phyloP scores from a whole-genome alignment of 176 grass and related monocot species.

The Elymus sibiricus region DNA sequence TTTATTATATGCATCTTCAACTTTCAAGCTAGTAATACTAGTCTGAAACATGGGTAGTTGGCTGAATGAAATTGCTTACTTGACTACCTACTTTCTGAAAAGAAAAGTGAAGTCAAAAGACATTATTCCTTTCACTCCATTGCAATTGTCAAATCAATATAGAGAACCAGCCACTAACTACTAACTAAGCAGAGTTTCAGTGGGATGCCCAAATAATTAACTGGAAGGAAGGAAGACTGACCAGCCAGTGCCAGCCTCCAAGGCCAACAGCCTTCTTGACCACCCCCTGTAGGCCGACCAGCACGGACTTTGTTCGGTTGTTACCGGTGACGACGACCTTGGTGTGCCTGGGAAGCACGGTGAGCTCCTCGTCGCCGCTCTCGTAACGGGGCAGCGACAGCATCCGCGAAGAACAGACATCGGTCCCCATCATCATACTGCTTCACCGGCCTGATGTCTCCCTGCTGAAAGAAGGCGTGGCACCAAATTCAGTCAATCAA shows the following conservation, averaged over 20 bases:
- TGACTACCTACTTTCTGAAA: neutral
- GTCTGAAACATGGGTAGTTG: neutral
- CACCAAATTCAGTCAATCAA: conserved; percentile 30
- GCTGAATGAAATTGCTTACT: neutral
- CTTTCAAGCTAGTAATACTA: neutral
- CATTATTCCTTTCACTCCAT: neutral
- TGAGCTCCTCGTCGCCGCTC: conserved; percentile 60
- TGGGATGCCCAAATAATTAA: neutral
- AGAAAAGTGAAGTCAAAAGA: neutral
- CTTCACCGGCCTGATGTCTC: neutral
- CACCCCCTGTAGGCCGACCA: conserved; percentile 79
- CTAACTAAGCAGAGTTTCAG: conserved; percentile 13
- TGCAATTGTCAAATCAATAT: neutral
- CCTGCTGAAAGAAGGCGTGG: neutral
- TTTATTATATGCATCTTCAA: neutral
- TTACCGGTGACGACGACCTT: conserved; percentile 88
- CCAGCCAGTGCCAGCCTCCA: conserved; percentile 93
- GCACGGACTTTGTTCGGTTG: conserved; percentile 83
- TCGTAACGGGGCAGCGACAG: conserved; percentile 48
- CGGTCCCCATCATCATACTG: conserved; percentile 59
- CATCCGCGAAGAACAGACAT: conserved; percentile 45
- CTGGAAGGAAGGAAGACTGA: conserved; percentile 6
- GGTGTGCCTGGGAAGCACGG: conserved; percentile 66
- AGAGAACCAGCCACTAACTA: neutral
- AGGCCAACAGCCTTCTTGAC: conserved; percentile 91